Evolutionary conservation across 805 yeast genomes (phyloP), one percentile per base, ranked within the genome.

Genomic region (Lipomyces sp.): DNA sequence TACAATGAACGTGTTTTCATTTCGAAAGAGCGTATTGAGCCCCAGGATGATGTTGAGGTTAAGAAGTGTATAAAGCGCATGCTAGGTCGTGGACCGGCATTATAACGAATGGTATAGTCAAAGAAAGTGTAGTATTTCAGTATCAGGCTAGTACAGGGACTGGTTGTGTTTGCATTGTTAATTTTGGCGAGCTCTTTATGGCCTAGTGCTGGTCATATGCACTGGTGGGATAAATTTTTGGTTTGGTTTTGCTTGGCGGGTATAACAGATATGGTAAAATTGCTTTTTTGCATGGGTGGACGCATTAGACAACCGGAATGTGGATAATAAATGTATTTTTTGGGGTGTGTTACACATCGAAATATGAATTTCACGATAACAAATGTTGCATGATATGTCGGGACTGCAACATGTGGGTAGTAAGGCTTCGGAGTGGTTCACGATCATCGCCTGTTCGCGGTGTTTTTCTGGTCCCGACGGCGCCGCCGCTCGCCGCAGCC

Each of bases 41-140:
- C 65, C n/a, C 53, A 35, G 34, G 61, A 65, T 24, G 64, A 66
- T 37, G 63, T 15, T 13, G 56, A 55, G 35, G 50, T 64, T 53
- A 64, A 64, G 55, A 42, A 48, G 39, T 66, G 70, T 39, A 64
- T 66, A 11, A 35, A 53, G 13, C 58, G 57, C 39, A 39, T 66
- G 66, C 53, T 66, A 18, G 70, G 70, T 37, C 67, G 70, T 32
- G 53, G 69, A 4, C 67, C 69, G 34, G 24, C 45, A 33, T 60
- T 50, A 35, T 10, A 32, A 2, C 8, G 42, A 15, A 15, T 42
- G 4, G 48, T 8, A 13, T 11, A 11, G 39, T 37, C 13, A 24
- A 4, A 15, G 24, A 42, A 42, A 42, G n/a, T 37, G 13, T 37
- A 13, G 39, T 7, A 13, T 37, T 37, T 37, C 4, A 37, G 3